Evolutionary conservation across 495 filamentous ascomycete genomes (phyloP), one percentile per base, ranked within the genome.

Genomic region (Cercophora samala): DNA sequence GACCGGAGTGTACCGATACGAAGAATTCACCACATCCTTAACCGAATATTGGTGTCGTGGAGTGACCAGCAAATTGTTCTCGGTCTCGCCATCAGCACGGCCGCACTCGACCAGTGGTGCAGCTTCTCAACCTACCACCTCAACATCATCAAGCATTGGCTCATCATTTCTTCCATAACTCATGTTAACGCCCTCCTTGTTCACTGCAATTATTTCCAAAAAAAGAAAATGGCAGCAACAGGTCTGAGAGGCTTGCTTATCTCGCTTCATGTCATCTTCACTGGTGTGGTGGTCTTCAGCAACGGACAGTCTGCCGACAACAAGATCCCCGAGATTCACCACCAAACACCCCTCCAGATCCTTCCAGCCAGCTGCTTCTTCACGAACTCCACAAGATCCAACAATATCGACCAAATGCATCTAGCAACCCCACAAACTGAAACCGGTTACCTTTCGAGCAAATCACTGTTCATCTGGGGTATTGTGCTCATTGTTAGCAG

Each of bases 71-170:
- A 65, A 46, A 55, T 65, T 37, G 54, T 62, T 53, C 26, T 65
- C 23, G 63, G 63, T 3, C 19, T 65, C 18, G 63, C 63, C 56
- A 65, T 53, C n/a, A 60, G 53, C 63, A 65, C 61, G n/a, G 63
- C 63, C 24, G 32, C 63, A 23, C 54, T 65, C 25, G 24, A 22
- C 17, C 23, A 26, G 24, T 60, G 54, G 52, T 60, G 63, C 63
- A 26, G 53, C 32, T 62, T 65, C 32, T 65, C 63, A 25, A 65
- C 54, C 53, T 65, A 65, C 63, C 63, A 65, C 54, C 32, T 65
- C 24, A 65, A 65, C 54, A 24, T 65, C n/a, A 42, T 42, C 55
- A 58, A 58, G 21, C 63, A 65, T 18, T 65, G 63, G 63, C 63
- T 65, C 11, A 53, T 65, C 23, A 8, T 65, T 15, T 60, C 24